Evolutionary conservation across 2,329 filamentous ascomycete species (phyloP), one percentile per base, ranked within the genome.

Genomic region (Neofusicoccum cordaticola): DNA sequence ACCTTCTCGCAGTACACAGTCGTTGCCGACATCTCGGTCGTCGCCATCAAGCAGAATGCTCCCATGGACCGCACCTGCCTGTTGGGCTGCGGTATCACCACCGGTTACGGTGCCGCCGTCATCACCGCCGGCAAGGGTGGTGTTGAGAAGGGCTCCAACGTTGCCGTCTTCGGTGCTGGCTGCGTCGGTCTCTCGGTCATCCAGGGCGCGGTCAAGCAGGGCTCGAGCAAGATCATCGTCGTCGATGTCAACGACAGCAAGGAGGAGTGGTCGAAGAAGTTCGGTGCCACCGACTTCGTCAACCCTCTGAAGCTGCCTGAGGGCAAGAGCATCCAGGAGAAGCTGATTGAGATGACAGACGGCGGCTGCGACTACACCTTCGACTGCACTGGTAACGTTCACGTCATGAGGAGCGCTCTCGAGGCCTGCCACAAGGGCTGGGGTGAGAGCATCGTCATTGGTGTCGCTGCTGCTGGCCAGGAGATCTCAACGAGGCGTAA

Each of bases 1-100:
- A 99, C 95, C 72, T 99, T 99, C 85, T 96, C 92, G 37, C 95
- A 99, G 82, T 99, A 96, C 84, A 98, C 95, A 65, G 95, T 99
- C 69, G 92, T 99, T 42, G 94, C 95, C 78, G 95, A 99, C 79
- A 98, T 99, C 81, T 97, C 93, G 56, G 95, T 97, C 65, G 95
- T 99, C 34, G 90, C 93, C 68, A 93, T 99, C 71, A 93, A 93
- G 72, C 86, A 87, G 66, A 88, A 96, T 73, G 95, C 95, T 13
- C 91, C 92, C 67, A 96, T 97, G 88, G 95, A 99, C 85, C 89
- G 92, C 70, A 96, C 93, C 60, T 99, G 95, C 80, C 83, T 99
- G 80, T 87, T 99, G 62, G 95, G 95, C 75, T 99, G 95, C 79
- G 95, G 95, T 79, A 98, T 99, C 83, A 99, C 95, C 67, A 99